Evolutionary conservation across 2,329 filamentous ascomycete species (phyloP).

Genomic region (Thermomyces lanuginosus): DNA sequence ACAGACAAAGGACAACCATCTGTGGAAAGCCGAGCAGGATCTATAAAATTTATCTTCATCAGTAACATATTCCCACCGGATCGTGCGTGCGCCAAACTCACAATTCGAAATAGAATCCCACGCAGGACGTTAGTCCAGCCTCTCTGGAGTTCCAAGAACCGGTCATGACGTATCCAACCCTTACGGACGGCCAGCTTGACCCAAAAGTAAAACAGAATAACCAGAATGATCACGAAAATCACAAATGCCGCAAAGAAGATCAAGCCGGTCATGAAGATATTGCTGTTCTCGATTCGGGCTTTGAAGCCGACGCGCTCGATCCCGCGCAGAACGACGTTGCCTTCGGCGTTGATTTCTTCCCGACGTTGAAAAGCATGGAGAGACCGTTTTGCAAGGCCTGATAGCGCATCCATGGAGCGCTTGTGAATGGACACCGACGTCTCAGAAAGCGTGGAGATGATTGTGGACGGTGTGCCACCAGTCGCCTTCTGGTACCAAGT

Average conservation of each 20-base stretch:
- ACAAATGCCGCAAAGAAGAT: slow-evolving; percentile 81
- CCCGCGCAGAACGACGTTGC: slow-evolving; percentile 47
- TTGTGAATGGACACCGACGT: slow-evolving; percentile 72
- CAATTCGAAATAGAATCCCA: slow-evolving; percentile 77
- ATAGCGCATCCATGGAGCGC: slow-evolving; percentile 32
- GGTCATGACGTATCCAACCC: slow-evolving; percentile 64
- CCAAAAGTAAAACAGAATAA: slow-evolving; percentile 62
- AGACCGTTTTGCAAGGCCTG: slow-evolving; percentile 14
- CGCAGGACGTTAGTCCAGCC: slow-evolving; percentile 87
- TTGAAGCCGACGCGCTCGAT: slow-evolving; percentile 83
- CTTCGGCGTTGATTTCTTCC: slow-evolving; percentile 31
- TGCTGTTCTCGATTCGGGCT: slow-evolving; percentile 70
- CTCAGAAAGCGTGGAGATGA: slow-evolving; percentile 56
- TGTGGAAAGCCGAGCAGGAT: slow-evolving; percentile 87
- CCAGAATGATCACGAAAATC: slow-evolving; percentile 52
- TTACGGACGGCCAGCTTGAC: slow-evolving; percentile 61
- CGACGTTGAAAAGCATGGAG: slow-evolving; percentile 37
- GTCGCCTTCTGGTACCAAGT: slow-evolving; percentile 95
- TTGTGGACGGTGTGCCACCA: slow-evolving; percentile 67
- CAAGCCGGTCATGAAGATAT: slow-evolving; percentile 83
- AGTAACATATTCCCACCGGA: slow-evolving; percentile 1
- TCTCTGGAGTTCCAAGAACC: slow-evolving; percentile 84
- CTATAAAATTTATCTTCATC: slow-evolving; percentile 2
- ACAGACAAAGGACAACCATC: slow-evolving; percentile 76
- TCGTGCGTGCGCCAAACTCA: slow-evolving; percentile 12